A percentile compares a stretch with the other conserved stretches of the same genome.
Evolutionary conservation across 495 filamentous ascomycete genomes (phyloP).

Genomic region (Penicillium macrosclerotiorum): DNA sequence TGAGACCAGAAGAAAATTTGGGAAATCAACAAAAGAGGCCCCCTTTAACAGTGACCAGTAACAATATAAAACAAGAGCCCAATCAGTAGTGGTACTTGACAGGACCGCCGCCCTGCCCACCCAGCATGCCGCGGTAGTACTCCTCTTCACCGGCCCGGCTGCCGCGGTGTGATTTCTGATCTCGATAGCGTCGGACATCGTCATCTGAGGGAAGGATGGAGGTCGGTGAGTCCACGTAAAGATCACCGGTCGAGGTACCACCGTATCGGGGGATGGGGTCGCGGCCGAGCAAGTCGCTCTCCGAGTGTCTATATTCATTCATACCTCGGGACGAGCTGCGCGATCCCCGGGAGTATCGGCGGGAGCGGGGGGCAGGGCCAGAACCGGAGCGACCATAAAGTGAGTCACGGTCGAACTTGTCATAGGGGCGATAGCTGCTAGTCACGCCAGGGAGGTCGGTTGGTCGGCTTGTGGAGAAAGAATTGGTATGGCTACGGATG

Average conservation of each 20-base stretch:
- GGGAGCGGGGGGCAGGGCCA: constrained; percentile 10
- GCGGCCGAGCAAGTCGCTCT: constrained; percentile 34
- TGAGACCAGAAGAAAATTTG: background rate
- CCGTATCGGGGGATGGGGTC: constrained; percentile 21
- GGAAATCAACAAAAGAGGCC: constrained; percentile 1
- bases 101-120: constrained; percentile 33
- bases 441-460: constrained; percentile 18
- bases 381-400: constrained; percentile 26
- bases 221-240: constrained; percentile 27
- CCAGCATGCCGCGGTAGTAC: constrained; percentile 40
- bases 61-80: constrained; percentile 9
- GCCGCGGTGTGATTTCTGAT: constrained; percentile 18
- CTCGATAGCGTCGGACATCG: constrained; percentile 28
- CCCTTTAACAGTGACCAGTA: no score
- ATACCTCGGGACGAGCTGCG: constrained; percentile 38
- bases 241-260: constrained; percentile 25
- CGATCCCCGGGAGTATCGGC: constrained; percentile 20
- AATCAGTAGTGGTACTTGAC: constrained; percentile 27
- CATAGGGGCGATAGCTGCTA: constrained; percentile 13
- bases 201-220: constrained; percentile 27
- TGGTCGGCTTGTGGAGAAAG: constrained; percentile 28
- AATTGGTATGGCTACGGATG: constrained; percentile 25
- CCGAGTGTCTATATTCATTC: constrained; percentile 40
- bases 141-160: constrained; percentile 33
- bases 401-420: constrained; percentile 22